Evolutionary conservation across 1,139 yeast species (phyloP), one percentile per base, ranked within the genome.

Genomic region (Starmera stellimalicola): DNA sequence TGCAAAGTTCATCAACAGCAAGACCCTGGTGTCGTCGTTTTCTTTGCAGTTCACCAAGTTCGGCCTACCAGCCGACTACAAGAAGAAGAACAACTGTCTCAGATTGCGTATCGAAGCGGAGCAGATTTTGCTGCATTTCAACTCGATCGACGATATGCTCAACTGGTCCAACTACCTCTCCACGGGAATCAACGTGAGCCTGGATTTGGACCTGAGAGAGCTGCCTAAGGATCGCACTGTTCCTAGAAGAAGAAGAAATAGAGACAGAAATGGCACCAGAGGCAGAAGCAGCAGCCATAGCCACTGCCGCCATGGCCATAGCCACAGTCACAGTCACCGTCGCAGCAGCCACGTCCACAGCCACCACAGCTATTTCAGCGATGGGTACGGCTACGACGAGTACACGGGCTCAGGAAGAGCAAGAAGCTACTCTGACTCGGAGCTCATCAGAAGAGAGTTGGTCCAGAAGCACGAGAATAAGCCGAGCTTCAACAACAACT

Each of bases 171-270:
- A 67, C 51, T 71, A 71, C 31, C 37, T 81, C 4, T 64, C 67
- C 32, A 62, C 72, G 7, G 91, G 84, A 1, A 71, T 73, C 35
- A 83, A 77, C 45, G 70, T 80, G 18, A 60, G 85, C 4, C 56
- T 79, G 29, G 91, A 81, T 52, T 45, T 81, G 19, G 63, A 60
- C 25, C 61, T 68, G 18, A 60, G 93, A 32, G 76, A 72, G 32
- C 51, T 73, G 52, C 91, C 93, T 3, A 63, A 63, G 19, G 80
- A 79, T 52, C 63, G 87, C 49, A 77, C 84, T 0, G 85, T 81
- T 8, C 93, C 93, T 4, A 60, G 88, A 45, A 63, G 88, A 45
- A 63, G 87, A 51, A 53, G 75, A 29, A 54, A 72, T 35, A 40
- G 49, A 38, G 41, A 51, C 29, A 42, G 48, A 18, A 35, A 34